A percentile compares a stretch with the other conserved stretches of the same genome.
These are phyloP conservation scores for Pyrus hybrid DNA, from an alignment of 331 rosid species.

Conservation along the genomic window DNA sequence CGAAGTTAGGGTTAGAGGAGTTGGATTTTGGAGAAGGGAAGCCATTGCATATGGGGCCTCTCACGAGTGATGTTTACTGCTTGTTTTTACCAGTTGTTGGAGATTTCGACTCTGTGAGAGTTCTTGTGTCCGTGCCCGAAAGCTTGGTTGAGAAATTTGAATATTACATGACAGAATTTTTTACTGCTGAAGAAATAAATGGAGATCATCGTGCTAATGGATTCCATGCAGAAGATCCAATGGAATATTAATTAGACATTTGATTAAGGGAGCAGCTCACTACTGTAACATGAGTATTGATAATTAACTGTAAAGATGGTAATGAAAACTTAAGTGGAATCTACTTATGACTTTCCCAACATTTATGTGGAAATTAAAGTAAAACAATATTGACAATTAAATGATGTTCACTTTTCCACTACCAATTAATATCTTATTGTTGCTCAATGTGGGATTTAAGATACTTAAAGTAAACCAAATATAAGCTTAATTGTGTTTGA, in stretches of 20 bases:
- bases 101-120: conserved; percentile 45
- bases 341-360: too few species aligned
- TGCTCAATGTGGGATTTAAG: too few species aligned
- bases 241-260: conserved; percentile 1
- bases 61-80: conserved; percentile 66
- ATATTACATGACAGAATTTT: conserved; percentile 29
- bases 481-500: too few species aligned
- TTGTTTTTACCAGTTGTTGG: conserved; percentile 66
- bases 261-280: background rate
- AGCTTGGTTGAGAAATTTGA: conserved; percentile 38
- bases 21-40: conserved; percentile 82
- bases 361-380: too few species aligned
- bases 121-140: conserved; percentile 67
- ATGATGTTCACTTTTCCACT: too few species aligned
- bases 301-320: background rate
- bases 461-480: too few species aligned
- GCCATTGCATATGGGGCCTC: conserved; percentile 67
- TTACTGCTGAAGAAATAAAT: conserved; percentile 5
- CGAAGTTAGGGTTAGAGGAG: conserved; percentile 69
- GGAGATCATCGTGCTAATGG: conserved; percentile 13
- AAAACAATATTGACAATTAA: too few species aligned
- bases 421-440: too few species aligned
- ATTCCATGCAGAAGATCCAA: conserved; percentile 11
- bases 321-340: too few species aligned
- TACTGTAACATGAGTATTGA: background rate